These are phyloP conservation scores for Saururus chinensis DNA, from an alignment of 164 flowering plant genomes.

Conservation along the genomic window DNA sequence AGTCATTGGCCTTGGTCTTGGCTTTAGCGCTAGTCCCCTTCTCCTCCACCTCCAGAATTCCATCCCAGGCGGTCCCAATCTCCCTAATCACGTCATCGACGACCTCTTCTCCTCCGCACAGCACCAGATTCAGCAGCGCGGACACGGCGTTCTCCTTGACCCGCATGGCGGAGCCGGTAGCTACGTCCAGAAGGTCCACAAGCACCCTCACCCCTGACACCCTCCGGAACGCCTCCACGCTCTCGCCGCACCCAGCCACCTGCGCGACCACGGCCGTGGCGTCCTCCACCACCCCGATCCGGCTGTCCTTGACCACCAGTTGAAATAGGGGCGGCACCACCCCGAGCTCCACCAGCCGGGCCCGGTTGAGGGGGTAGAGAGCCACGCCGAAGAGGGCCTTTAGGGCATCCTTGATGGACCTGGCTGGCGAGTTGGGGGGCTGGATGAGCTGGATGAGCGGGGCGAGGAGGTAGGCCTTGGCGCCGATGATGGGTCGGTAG, in stretches of 20 bases:
- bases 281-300: conserved; percentile 74
- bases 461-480: conserved; percentile 64
- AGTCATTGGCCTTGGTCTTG: conserved; percentile 40
- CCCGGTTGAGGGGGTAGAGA: conserved; percentile 50
- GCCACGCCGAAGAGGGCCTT: conserved; percentile 73
- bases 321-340: conserved; percentile 46
- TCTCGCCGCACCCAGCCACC: conserved; percentile 75
- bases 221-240: conserved; percentile 49
- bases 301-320: conserved; percentile 40
- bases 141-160: conserved; percentile 75
- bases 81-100: conserved; percentile 25
- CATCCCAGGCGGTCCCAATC: conserved; percentile 30
- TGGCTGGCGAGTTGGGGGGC: conserved; percentile 26
- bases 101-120: conserved; percentile 42
- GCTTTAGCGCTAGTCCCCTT: conserved; percentile 51
- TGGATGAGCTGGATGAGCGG: conserved; percentile 46
- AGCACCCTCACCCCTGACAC: conserved; percentile 54
- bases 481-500: conserved; percentile 66
- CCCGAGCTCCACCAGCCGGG: conserved; percentile 49
- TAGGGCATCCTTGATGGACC: conserved; percentile 68
- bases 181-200: conserved; percentile 56
- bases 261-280: conserved; percentile 93
- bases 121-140: conserved; percentile 61
- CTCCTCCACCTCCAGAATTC: conserved; percentile 44
- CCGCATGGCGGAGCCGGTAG: conserved; percentile 47